A percentile compares a stretch with the other conserved stretches of the same genome.
Evolutionary conservation across 139 green algal species (phyloP).

Genomic region (Diplosphaera chodatii): DNA sequence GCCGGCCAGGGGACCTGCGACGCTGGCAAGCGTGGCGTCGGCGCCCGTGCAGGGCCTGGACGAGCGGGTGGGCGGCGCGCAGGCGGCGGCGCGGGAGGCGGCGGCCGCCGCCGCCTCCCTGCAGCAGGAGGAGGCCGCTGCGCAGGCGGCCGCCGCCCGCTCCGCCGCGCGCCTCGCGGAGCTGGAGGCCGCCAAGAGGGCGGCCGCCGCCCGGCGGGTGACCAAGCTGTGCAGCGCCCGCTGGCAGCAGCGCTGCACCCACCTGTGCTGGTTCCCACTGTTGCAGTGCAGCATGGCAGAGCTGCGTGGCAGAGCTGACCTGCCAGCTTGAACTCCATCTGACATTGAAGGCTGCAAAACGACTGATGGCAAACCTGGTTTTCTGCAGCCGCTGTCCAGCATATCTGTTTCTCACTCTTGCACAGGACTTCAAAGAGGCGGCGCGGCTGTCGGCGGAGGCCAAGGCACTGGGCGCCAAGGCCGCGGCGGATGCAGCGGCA

Average conservation of each 20-base stretch:
- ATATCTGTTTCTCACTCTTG: too few relatives aligned
- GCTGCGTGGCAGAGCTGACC: too few relatives aligned
- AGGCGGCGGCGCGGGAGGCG: conserved; percentile 3
- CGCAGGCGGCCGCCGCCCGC: conserved; percentile 18
- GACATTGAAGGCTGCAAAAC: too few relatives aligned
- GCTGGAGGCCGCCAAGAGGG: conserved; percentile 49
- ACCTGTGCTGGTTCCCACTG: too few relatives aligned
- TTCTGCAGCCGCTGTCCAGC: too few relatives aligned
- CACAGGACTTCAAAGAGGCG: conserved; percentile 52
- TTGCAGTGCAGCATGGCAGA: too few relatives aligned
- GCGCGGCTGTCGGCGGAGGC: conserved; percentile 43
- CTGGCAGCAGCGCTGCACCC: too few relatives aligned
- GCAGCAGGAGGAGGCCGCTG: conserved; percentile 26
- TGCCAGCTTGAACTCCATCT: too few relatives aligned
- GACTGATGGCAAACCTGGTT: too few relatives aligned
- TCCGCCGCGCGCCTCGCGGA: conserved; percentile 31
- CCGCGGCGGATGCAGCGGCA: conserved; percentile 7
- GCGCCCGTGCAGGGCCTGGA: conserved; percentile 11
- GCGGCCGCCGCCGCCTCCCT: conserved; percentile 17
- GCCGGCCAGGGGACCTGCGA: too few relatives aligned
- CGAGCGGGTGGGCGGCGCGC: conserved; percentile 6
- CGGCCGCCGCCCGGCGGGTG: conserved; percentile 33
- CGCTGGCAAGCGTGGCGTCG: too few relatives aligned
- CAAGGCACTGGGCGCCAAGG: conserved; percentile 21
- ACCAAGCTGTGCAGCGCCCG: too few relatives aligned